A percentile compares a stretch with the other conserved stretches of the same genome.
These are phyloP conservation scores for Gamarada debralockiae DNA, from an alignment of 495 filamentous ascomycete species.

Conservation along the genomic window DNA sequence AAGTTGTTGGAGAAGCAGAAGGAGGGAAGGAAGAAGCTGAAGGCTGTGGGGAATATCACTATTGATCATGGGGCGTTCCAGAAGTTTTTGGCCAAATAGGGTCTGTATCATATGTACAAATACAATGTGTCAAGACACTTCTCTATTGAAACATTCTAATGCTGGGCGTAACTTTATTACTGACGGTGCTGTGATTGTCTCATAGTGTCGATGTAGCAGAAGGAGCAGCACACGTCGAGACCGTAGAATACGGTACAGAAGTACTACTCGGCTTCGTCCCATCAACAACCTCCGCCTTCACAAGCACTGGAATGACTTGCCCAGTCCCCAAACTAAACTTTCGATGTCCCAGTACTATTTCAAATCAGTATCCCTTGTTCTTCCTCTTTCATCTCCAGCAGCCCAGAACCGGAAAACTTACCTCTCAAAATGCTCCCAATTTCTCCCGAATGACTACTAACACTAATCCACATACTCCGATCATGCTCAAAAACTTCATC, in stretches of 20 bases:
- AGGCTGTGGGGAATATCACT: slow-evolving; percentile 69
- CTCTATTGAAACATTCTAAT: too few relatives aligned
- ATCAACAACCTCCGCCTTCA: slow-evolving; percentile 40
- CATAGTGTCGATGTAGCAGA: neutral
- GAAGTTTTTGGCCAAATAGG: slow-evolving; percentile 64
- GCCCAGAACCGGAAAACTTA: slow-evolving; percentile 2
- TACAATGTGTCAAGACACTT: too few relatives aligned
- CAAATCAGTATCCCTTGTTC: neutral
- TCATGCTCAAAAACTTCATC: slow-evolving; percentile 62
- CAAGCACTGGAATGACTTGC: slow-evolving; percentile 65
- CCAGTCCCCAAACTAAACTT: slow-evolving; percentile 60
- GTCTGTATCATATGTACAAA: neutral
- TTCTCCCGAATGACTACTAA: slow-evolving; percentile 68
- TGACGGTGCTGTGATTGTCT: too few relatives aligned
- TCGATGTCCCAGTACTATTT: slow-evolving; percentile 51
- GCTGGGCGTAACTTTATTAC: too few relatives aligned
- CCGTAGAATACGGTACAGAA: neutral
- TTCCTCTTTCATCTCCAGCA: too few relatives aligned
- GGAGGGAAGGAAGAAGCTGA: slow-evolving; percentile 85
- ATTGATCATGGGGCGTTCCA: slow-evolving; percentile 96
- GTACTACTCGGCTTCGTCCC: neutral
- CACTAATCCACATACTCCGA: slow-evolving; percentile 55
- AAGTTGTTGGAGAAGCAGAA: slow-evolving; percentile 98
- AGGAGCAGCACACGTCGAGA: slow-evolving; percentile 8
- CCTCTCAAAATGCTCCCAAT: slow-evolving; percentile 54